Conservation (phyloP, 2,329 filamentous ascomycete genomes). For the Hymenoscyphus occultus region DNA sequence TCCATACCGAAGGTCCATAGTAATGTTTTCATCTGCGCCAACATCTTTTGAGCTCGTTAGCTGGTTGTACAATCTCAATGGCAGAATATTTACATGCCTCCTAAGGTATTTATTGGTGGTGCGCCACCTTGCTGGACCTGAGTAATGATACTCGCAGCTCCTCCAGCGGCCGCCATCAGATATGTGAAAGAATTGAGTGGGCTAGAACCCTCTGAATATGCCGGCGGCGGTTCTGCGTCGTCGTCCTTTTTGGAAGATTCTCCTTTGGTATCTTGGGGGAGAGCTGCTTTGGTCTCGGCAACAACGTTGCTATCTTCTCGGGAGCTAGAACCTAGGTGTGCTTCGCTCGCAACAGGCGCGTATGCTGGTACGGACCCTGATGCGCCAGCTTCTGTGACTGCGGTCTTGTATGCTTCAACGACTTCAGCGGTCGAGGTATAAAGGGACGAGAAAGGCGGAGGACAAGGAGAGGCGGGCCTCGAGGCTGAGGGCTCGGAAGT, state of each 20-base stretch:
- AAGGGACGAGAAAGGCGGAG: conserved; percentile 60
- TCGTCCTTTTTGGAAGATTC: conserved; percentile 71
- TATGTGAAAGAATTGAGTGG: conserved; percentile 90
- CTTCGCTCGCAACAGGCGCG: conserved; percentile 43
- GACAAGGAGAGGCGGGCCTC: conserved; percentile 41
- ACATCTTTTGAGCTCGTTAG: conserved; percentile 54
- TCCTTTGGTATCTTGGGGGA: conserved; percentile 78
- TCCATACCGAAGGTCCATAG: conserved; percentile 83
- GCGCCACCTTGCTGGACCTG: conserved; percentile 91
- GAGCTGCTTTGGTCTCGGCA: conserved; percentile 78
- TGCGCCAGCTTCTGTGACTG: conserved; percentile 39
- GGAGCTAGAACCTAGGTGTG: conserved; percentile 28
- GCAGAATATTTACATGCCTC: conserved; percentile 55
- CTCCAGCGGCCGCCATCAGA: conserved; percentile 96
- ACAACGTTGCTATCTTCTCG: conserved; percentile 43
- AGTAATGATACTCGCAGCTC: conserved; percentile 97
- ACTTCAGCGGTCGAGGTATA: conserved; percentile 44
- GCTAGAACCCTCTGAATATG: conserved; percentile 92
- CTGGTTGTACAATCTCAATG: conserved; percentile 4
- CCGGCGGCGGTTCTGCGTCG: conserved; percentile 90
- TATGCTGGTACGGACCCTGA: conserved; percentile 52
- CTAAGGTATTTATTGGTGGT: conserved; percentile 83
- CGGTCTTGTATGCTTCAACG: conserved; percentile 39
- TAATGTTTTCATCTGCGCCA: conserved; percentile 88
- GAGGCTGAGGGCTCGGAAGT: conserved; percentile 50